A percentile compares a stretch with the other conserved stretches of the same genome.
phyloP scores from a whole-genome alignment of 352 stramenopile species.

The Phytophthora constricta region DNA sequence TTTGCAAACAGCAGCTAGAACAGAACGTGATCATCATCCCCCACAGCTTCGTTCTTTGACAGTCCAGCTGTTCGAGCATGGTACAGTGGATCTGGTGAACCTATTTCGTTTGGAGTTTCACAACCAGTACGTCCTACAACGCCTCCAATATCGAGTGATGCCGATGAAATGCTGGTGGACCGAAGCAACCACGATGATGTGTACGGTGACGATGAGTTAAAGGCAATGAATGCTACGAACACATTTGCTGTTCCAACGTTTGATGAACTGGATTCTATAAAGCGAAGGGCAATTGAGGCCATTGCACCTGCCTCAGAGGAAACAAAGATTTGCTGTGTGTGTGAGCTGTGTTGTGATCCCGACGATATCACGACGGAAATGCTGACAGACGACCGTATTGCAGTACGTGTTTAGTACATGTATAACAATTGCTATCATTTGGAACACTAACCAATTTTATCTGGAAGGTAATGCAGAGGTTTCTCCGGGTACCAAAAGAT shows the following conservation, averaged over 20 bases:
- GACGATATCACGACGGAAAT: neutral
- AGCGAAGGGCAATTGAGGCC: neutral
- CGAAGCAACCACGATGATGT: neutral
- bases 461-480: neutral
- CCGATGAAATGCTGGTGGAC: neutral
- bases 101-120: neutral
- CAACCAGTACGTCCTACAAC: neutral
- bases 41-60: neutral
- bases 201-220: neutral
- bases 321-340: neutral
- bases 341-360: neutral
- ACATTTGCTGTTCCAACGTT: neutral
- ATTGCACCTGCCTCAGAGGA: neutral
- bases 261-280: neutral
- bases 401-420: neutral
- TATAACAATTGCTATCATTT: neutral
- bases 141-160: neutral
- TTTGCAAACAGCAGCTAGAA: neutral
- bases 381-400: neutral
- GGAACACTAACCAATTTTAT: neutral
- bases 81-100: neutral
- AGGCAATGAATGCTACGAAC: neutral
- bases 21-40: neutral
- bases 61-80: neutral
- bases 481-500: neutral